phyloP scores from a whole-genome alignment of 1,284 basidiomycete species.

The Trichosporon faecale region DNA sequence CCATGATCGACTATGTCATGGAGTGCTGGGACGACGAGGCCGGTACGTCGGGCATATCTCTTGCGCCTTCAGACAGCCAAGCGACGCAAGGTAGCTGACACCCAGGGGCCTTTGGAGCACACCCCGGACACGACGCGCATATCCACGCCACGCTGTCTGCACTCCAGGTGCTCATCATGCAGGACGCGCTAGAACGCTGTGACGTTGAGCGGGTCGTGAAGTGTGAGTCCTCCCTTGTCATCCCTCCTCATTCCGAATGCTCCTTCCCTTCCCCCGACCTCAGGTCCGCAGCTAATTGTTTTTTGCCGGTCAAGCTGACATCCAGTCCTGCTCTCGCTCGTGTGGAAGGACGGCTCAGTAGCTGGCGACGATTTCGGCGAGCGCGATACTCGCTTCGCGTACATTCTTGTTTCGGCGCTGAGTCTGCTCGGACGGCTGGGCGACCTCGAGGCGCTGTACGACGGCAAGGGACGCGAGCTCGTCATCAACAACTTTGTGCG shows the following conservation, averaged over 20 bases:
- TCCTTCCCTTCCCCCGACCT: not conserved
- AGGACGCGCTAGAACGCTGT: slow-evolving; percentile 71
- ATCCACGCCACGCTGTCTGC: slow-evolving; percentile 82
- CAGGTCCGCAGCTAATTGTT: not conserved
- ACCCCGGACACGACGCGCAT: slow-evolving; percentile 91
- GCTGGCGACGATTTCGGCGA: slow-evolving; percentile 89
- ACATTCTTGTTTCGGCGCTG: slow-evolving; percentile 77
- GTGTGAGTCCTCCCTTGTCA: slow-evolving; percentile 59
- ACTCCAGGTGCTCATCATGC: slow-evolving; percentile 85
- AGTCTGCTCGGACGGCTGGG: slow-evolving; percentile 72
- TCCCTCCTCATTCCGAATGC: not conserved
- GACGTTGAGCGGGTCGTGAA: slow-evolving; percentile 66
- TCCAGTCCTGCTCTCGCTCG: slow-evolving; percentile 75
- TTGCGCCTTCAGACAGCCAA: no score
- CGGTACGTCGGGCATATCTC: slow-evolving; percentile 61
- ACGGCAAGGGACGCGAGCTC: slow-evolving; percentile 56
- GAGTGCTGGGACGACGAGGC: slow-evolving; percentile 87
- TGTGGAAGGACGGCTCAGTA: slow-evolving; percentile 77
- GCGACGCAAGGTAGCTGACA: not conserved
- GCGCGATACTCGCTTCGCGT: slow-evolving; percentile 85
- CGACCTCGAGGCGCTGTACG: slow-evolving; percentile 56
- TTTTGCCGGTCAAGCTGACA: not conserved
- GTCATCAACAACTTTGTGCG: slow-evolving; percentile 69
- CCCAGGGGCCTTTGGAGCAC: slow-evolving; percentile 85
- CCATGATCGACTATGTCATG: slow-evolving; percentile 86